phyloP scores from a whole-genome alignment of 2,329 filamentous ascomycete species.

The Cladosporium sp. region DNA sequence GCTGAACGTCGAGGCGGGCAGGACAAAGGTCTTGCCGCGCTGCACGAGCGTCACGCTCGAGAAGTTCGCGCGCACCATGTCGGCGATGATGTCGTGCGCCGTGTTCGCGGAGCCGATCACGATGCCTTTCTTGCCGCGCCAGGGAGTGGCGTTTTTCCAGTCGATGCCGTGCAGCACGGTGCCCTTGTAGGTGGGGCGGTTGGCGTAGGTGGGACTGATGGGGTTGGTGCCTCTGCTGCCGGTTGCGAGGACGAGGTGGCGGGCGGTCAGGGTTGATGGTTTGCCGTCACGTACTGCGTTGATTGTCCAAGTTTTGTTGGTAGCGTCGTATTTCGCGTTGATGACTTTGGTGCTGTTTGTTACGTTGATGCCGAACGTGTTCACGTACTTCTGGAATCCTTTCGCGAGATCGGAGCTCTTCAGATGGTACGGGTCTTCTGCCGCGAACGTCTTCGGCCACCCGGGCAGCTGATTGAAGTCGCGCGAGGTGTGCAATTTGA shows the following conservation, averaged over 20 bases:
- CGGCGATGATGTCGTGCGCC: constrained; percentile 44
- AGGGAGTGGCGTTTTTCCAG: constrained; percentile 29
- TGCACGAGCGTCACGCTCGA: constrained; percentile 42
- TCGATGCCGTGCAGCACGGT: constrained; percentile 31
- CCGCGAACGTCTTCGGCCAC: not conserved
- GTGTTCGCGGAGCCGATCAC: constrained; percentile 46
- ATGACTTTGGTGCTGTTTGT: constrained; percentile 36
- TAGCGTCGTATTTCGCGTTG: constrained; percentile 35
- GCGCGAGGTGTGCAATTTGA: constrained; percentile 38
- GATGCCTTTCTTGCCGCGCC: constrained; percentile 39
- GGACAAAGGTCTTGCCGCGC: constrained; percentile 29
- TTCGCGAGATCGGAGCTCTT: constrained; percentile 1
- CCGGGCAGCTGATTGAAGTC: constrained; percentile 35
- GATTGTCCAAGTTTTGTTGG: constrained; percentile 33
- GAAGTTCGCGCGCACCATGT: constrained; percentile 40
- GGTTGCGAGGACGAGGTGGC: constrained; percentile 31
- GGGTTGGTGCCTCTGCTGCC: constrained; percentile 28
- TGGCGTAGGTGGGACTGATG: constrained; percentile 12
- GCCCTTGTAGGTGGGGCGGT: constrained; percentile 31
- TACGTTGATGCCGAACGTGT: constrained; percentile 35
- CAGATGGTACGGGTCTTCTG: constrained; percentile 15
- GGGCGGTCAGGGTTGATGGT: constrained; percentile 7
- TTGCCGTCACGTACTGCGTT: constrained; percentile 8
- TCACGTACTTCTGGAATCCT: constrained; percentile 34
- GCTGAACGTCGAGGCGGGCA: constrained; percentile 23